A percentile compares a stretch with the other conserved stretches of the same genome.
Evolutionary conservation across 2,329 filamentous ascomycete species (phyloP).

Genomic region (Penicillium sp.): DNA sequence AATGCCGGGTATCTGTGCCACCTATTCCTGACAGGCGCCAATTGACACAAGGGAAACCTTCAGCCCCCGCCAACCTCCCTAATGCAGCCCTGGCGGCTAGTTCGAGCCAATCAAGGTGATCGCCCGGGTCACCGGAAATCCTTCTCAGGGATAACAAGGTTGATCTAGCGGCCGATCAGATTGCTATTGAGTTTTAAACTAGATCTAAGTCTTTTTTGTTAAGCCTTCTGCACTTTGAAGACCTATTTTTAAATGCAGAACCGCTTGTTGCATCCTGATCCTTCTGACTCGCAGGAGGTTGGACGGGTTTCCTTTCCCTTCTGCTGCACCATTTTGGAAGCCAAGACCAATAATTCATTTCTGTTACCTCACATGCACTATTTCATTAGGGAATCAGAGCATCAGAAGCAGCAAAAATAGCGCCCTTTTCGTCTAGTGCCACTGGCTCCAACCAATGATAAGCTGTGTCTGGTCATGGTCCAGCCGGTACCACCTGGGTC

Average conservation of each 20-base stretch:
- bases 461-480: neutral
- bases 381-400: neutral
- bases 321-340: neutral
- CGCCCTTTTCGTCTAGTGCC: neutral
- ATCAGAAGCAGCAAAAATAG: neutral
- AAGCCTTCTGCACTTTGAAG: neutral
- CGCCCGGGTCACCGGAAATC: slow-evolving; percentile 19
- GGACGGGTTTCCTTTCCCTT: neutral
- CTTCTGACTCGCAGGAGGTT: neutral
- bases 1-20: slow-evolving; percentile 7
- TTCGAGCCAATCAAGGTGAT: slow-evolving; percentile 15
- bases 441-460: neutral
- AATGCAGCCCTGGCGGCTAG: slow-evolving; percentile 9
- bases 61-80: neutral
- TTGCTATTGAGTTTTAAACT: slow-evolving; percentile 21
- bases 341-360: slow-evolving; percentile 10
- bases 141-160: neutral
- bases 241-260: slow-evolving; percentile 16
- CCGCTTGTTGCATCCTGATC: neutral
- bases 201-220: neutral
- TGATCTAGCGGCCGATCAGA: slow-evolving; percentile 10
- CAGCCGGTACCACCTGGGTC: slow-evolving; percentile 7
- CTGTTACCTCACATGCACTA: slow-evolving; percentile 5
- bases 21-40: slow-evolving; percentile 9
- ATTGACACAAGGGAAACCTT: slow-evolving; percentile 4